Evolutionary conservation across 208 protist species (phyloP).

Genomic region (Leishmania gerbilli): DNA sequence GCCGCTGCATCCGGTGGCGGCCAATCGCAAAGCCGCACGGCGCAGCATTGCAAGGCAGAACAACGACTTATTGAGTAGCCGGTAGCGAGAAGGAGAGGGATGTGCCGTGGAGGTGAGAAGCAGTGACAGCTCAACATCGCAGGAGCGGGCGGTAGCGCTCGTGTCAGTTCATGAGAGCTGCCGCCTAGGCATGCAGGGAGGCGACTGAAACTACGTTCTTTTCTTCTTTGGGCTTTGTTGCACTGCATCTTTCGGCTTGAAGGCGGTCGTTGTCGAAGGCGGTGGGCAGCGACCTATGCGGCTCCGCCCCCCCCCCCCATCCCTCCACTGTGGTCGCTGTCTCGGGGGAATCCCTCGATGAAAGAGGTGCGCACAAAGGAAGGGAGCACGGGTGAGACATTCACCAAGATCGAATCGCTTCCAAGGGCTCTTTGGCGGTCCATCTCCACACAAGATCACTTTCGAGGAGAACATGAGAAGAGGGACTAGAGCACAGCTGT

Average conservation of each 20-base stretch:
- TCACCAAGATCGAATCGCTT: not conserved
- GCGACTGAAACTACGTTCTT: not conserved
- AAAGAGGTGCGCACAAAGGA: not conserved
- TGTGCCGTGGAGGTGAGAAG: not conserved
- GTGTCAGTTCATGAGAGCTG: not conserved
- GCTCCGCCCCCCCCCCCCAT: not conserved
- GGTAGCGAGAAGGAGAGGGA: not conserved
- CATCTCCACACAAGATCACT: not conserved
- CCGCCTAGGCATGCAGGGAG: not conserved
- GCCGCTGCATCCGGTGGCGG: not conserved
- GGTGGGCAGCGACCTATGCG: not conserved
- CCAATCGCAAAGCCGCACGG: constrained; percentile 7
- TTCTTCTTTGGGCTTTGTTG: too few relatives aligned
- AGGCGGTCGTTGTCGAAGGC: not conserved
- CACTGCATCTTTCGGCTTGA: not conserved
- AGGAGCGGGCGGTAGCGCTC: not conserved
- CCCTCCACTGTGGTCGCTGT: not conserved
- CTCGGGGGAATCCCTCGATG: not conserved
- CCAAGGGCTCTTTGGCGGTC: not conserved
- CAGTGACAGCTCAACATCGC: not conserved
- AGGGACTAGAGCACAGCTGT: not conserved
- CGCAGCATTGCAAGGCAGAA: constrained; percentile 9
- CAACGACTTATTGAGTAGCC: not conserved
- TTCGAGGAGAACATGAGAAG: not conserved
- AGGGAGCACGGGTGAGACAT: not conserved